phyloP scores from a whole-genome alignment of 2,329 filamentous ascomycete genomes.

The Diaporthe eres region DNA sequence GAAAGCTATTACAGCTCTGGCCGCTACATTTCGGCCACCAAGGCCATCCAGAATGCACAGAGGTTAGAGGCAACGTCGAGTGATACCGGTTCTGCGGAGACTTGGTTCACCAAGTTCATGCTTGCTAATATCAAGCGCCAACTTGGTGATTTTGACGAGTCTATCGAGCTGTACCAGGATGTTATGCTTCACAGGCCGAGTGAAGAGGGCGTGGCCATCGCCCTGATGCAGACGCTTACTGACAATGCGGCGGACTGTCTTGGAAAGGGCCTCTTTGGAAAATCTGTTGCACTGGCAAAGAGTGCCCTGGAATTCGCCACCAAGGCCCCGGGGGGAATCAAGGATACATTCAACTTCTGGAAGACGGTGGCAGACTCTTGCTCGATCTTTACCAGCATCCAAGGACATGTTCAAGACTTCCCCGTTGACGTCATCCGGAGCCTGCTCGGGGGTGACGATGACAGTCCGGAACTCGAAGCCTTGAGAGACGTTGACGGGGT shows the following conservation, averaged over 20 bases:
- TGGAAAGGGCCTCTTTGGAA: conserved; percentile 88
- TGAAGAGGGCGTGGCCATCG: conserved; percentile 90
- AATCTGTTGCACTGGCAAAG: conserved; percentile 78
- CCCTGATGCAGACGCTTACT: conserved; percentile 88
- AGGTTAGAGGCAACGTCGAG: conserved; percentile 70
- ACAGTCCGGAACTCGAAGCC: conserved; percentile 68
- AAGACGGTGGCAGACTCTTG: conserved; percentile 92
- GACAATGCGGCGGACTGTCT: conserved; percentile 84
- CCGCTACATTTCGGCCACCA: conserved; percentile 92
- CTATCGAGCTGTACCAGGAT: conserved; percentile 80
- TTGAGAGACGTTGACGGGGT: conserved; percentile 80
- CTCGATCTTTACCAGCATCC: conserved; percentile 84
- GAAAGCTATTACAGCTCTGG: conserved; percentile 97
- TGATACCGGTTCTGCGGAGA: conserved; percentile 72
- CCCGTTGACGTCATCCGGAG: conserved; percentile 70
- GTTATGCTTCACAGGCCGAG: conserved; percentile 77
- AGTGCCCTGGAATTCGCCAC: conserved; percentile 79
- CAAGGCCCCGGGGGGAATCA: conserved; percentile 70
- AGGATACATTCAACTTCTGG: conserved; percentile 93
- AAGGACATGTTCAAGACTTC: conserved; percentile 74
- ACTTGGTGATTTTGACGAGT: conserved; percentile 88
- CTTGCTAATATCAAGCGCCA: conserved; percentile 95
- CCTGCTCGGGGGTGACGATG: conserved; percentile 70
- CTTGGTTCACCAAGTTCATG: conserved; percentile 98
- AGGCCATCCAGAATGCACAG: conserved; percentile 89